These are phyloP conservation scores for Butyriboletus appendiculatus DNA, from an alignment of 1,284 basidiomycete species.

Conservation along the genomic window DNA sequence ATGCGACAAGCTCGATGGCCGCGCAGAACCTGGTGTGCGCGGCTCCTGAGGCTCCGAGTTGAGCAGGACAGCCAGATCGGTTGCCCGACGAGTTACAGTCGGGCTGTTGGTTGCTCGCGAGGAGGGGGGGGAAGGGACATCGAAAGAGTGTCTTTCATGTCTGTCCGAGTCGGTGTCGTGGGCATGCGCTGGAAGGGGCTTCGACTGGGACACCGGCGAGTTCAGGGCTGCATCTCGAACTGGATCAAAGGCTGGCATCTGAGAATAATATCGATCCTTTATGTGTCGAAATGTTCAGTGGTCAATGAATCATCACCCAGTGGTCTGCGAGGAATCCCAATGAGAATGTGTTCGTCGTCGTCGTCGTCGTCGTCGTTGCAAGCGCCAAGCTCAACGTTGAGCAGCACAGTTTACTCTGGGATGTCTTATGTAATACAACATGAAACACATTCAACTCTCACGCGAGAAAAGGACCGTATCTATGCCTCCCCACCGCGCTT, in stretches of 20 bases:
- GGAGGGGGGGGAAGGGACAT: conserved; percentile 35
- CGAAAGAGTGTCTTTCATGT: conserved; percentile 31
- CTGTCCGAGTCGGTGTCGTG: conserved; percentile 32
- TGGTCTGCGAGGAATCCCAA: background rate
- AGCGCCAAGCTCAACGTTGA: conserved; percentile 1
- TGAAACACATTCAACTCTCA: background rate
- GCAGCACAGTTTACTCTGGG: background rate
- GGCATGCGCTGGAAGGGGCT: conserved; percentile 27
- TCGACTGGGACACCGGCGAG: conserved; percentile 48
- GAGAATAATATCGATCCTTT: background rate
- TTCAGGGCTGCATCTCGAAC: conserved; percentile 79
- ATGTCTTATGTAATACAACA: conserved; percentile 20
- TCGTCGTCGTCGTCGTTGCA: conserved; percentile 13
- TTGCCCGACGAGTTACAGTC: conserved; percentile 59
- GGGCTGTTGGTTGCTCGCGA: conserved; percentile 42
- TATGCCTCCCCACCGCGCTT: conserved; percentile 28
- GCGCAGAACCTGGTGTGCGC: conserved; percentile 41
- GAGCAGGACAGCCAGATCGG: conserved; percentile 68
- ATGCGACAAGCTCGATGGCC: conserved; percentile 50
- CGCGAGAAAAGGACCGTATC: background rate
- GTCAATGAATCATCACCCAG: conserved; percentile 19
- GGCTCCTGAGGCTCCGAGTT: conserved; percentile 55
- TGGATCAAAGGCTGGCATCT: conserved; percentile 81
- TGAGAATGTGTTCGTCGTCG: conserved; percentile 10
- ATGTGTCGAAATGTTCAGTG: background rate